Conservation (phyloP, 1,284 basidiomycete species). For the Uromyces viciae-fabae region DNA sequence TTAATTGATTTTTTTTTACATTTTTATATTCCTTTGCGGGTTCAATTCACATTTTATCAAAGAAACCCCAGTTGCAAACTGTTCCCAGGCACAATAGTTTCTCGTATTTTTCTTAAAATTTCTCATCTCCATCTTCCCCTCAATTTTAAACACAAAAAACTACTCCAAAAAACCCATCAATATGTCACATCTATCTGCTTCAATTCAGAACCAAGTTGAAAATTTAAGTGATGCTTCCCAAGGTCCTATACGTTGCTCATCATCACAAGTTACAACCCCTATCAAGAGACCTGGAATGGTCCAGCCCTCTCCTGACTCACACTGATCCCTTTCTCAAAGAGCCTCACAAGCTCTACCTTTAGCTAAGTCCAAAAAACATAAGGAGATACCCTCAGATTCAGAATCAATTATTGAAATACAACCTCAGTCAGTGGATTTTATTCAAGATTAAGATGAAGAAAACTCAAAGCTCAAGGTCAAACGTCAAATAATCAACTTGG, state of each 20-base stretch:
- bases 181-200: background rate
- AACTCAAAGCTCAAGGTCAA: background rate
- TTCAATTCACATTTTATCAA: no score
- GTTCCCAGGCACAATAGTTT: no score
- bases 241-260: background rate
- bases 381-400: background rate
- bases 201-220: background rate
- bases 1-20: constrained; percentile 1
- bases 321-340: background rate
- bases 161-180: no score
- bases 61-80: no score
- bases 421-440: background rate
- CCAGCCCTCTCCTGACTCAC: background rate
- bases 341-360: background rate
- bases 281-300: background rate
- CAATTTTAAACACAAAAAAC: background rate
- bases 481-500: background rate
- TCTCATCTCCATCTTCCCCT: background rate
- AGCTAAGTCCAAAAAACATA: background rate
- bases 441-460: background rate
- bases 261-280: background rate
- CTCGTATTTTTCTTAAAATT: background rate
- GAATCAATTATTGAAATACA: background rate
- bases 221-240: background rate
- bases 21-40: background rate